Evolutionary conservation across 805 yeast species (phyloP), one percentile per base, ranked within the genome.

Genomic region (Schwanniomyces polymorphus): DNA sequence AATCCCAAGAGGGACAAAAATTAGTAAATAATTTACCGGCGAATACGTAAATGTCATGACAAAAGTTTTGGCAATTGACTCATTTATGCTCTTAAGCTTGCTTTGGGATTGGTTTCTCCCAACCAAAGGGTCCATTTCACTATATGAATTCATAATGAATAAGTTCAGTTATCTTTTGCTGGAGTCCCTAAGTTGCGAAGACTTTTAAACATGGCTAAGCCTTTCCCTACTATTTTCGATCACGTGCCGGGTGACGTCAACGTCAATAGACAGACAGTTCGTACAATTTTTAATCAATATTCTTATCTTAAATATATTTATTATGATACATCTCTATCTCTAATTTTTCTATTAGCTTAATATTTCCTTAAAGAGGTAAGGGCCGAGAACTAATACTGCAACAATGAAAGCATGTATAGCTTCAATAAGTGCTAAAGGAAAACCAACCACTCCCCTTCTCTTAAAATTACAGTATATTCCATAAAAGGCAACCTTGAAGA

Each of bases 1-100:
- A 11, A 91, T 68, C 27, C 98, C 99, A 16, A 92, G 56, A 3
- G 98, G 97, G n/a, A 91, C 96, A 62, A 90, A 88, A 1, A 90
- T 58, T 29, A 92, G 73, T 41, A 94, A 68, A 55, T 81, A 77
- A 65, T 91, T 94, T 48, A 90, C 85, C 7, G 88, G 88, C 1
- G 89, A 85, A 5, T 88, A 81, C 47, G 66, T 64, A 49, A 79
- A 59, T 7, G 68, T 64, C 48, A 61, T 50, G 40, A 49, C 52
- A 25, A 55, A 21, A 9, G 68, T 53, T 31, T 49, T 50, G 11
- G 47, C 5, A 21, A 59, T 43, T 6, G 58, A 27, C 11, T 31
- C 12, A 25, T 49, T 42, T 29, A 38, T 34, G 7, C 16, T 26
- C 23, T 26, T 41, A 7, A 28, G 18, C 1, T 18, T 28, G 25